Percentiles rank a stretch among this genome's conserved stretches.
Conservation (phyloP, 768 basidiomycete species). For the Lentinula aciculospora region DNA sequence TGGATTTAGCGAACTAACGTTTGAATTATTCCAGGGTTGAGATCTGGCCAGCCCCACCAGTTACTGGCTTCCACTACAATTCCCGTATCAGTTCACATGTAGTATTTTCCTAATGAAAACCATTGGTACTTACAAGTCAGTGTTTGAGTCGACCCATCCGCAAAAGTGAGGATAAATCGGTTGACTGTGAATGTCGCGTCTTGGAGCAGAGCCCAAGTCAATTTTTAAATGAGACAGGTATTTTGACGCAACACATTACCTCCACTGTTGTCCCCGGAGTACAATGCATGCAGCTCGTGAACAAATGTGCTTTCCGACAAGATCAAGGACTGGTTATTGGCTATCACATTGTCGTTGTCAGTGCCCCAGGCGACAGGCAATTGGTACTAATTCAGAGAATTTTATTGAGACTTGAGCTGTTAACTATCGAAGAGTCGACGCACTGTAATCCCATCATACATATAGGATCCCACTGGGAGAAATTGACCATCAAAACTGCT, state of each 20-base stretch:
- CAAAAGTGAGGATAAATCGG: constrained; percentile 30
- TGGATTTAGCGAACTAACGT: constrained; percentile 24
- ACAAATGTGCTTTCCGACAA: constrained; percentile 25
- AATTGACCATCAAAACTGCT: constrained; percentile 34
- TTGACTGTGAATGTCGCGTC: constrained; percentile 20
- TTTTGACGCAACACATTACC: constrained; percentile 17
- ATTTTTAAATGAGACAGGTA: background rate
- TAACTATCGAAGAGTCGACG: background rate
- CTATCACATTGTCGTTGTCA: constrained; percentile 37
- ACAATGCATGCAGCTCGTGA: constrained; percentile 45
- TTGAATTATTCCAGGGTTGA: constrained; percentile 37
- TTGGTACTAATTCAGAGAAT: constrained; percentile 28
- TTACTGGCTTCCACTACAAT: constrained; percentile 36
- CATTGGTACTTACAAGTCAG: constrained; percentile 24
- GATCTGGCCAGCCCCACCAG: constrained; percentile 35
- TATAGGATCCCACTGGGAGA: constrained; percentile 33
- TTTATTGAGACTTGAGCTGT: background rate
- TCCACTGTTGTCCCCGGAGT: constrained; percentile 34
- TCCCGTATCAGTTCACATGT: background rate
- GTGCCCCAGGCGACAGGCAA: constrained; percentile 36
- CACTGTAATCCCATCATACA: constrained; percentile 34
- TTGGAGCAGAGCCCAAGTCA: background rate
- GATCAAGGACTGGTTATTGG: constrained; percentile 33
- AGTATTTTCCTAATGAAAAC: background rate
- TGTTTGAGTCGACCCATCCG: constrained; percentile 26